Evolutionary conservation across 352 stramenopile genomes (phyloP).

Genomic region (Blastocystis sp.): DNA sequence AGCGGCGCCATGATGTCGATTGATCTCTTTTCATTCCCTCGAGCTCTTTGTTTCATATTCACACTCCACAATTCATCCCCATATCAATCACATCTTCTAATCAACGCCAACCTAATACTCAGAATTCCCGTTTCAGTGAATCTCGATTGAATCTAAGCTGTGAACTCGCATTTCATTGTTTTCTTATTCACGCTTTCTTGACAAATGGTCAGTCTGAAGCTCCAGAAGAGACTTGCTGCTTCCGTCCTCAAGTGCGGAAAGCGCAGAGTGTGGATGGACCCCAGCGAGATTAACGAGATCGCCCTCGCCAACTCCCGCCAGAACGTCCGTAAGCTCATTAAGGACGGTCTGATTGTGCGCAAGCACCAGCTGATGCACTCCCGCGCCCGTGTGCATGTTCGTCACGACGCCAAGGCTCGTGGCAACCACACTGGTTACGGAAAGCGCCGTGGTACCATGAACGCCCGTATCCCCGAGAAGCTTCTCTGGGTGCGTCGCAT

Average conservation of each 20-base stretch:
- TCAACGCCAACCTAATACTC: no score
- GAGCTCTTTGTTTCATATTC: no score
- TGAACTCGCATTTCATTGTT: neutral
- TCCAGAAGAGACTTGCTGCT: conserved; percentile 82
- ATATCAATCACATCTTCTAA: no score
- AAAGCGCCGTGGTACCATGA: conserved; percentile 97
- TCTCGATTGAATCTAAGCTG: neutral
- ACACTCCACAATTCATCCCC: no score
- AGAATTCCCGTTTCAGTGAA: neutral
- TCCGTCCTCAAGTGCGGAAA: conserved; percentile 97
- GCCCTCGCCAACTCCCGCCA: conserved; percentile 94
- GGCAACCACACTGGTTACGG: conserved; percentile 91
- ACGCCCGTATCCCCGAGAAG: conserved; percentile 98
- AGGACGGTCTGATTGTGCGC: conserved; percentile 98
- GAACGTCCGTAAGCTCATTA: conserved; percentile 88
- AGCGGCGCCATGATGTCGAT: neutral
- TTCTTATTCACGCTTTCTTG: neutral
- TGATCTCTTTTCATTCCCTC: no score
- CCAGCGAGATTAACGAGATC: conserved; percentile 98
- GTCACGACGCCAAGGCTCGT: conserved; percentile 94
- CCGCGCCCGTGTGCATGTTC: conserved; percentile 82
- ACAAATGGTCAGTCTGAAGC: conserved; percentile 69
- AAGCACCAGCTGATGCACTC: conserved; percentile 96
- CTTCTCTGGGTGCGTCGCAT: conserved; percentile 98
- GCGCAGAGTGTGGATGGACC: conserved; percentile 98